Base-by-base conservation (phyloP, 768 basidiomycete species). In the Podaxis rugospora region DNA sequence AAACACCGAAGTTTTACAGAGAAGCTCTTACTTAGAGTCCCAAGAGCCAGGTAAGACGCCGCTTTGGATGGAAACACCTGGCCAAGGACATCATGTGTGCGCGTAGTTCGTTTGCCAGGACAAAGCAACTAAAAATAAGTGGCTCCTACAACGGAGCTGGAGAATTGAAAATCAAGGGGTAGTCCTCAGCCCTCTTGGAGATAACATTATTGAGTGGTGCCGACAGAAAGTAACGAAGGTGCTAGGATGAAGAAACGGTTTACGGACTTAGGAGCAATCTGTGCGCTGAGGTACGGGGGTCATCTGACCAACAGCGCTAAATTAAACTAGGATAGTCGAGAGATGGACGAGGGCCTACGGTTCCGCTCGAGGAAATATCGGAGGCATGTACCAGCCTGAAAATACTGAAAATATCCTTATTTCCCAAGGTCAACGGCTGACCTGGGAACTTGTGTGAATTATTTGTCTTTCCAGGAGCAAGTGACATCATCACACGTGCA, bases 1-100 rank as follows among this genome's bases (percentile, higher is more conserved):
- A 60, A 54, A 47, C 44, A 49, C 59, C 52, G 59, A 61, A 46
- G 28, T 61, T 61, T 50, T 49, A 11, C 53, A 61, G 59, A 61
- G 21, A 5, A 5, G 5, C 13, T 23, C 42, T 37, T 14, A 14
- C 36, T 21, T 5, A 50, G 13, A n/a, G 11, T 11, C 28, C 32
- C 47, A 23, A 40, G 57, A 32, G 27, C 28, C 14, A 21, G 10
- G 32, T 18, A 46, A 35, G 27, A 49, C 23, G 18, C 5, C 9
- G 16, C 56, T 57, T 37, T 5, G 9, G 18, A 50, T 35, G 21
- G 46, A 37, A 25, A 13, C 39, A 40, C 39, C 16, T n/a, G 39
- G 39, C 16, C 4, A 40, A 5, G 39, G 16, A 16, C 39, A n/a
- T 4, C 39, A 40, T 44, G 42, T 44, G 42, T 1, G 14, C 42